A percentile compares a stretch with the other conserved stretches of the same genome.
Evolutionary conservation across 192 early-diverging fungal species (phyloP).

Genomic region (Coemansia sp.): DNA sequence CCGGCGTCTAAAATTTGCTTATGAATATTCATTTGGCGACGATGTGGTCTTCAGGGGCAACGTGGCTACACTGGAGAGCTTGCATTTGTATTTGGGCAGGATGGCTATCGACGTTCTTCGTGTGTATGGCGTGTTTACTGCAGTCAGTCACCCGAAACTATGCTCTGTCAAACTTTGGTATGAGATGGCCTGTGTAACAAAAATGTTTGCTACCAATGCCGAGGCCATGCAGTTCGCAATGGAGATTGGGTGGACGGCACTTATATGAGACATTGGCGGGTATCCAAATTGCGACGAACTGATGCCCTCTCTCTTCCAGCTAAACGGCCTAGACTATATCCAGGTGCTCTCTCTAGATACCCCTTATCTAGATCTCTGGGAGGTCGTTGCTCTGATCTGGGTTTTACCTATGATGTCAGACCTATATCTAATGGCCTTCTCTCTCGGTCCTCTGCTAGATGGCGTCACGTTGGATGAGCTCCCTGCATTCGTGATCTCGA

Average conservation of each 20-base stretch:
- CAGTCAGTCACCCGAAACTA: background rate
- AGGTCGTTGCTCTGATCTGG: background rate
- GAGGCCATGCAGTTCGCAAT: background rate
- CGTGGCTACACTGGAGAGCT: background rate
- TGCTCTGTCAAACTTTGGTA: background rate
- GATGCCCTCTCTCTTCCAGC: background rate
- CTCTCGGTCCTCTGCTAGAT: background rate
- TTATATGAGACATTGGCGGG: background rate
- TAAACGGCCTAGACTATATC: background rate
- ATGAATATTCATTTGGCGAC: background rate
- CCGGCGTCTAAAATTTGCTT: background rate
- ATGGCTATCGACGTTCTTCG: background rate
- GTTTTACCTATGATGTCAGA: background rate
- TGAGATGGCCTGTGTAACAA: background rate
- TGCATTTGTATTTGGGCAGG: background rate
- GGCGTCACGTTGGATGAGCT: background rate
- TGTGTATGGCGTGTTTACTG: background rate
- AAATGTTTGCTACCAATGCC: background rate
- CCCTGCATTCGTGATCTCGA: background rate
- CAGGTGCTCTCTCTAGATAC: background rate
- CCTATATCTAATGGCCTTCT: background rate
- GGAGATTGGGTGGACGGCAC: background rate
- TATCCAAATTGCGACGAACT: background rate
- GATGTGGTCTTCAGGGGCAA: background rate
- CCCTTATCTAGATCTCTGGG: background rate